Conservation (phyloP, 2,329 filamentous ascomycete species). For the Aureobasidium musti region DNA sequence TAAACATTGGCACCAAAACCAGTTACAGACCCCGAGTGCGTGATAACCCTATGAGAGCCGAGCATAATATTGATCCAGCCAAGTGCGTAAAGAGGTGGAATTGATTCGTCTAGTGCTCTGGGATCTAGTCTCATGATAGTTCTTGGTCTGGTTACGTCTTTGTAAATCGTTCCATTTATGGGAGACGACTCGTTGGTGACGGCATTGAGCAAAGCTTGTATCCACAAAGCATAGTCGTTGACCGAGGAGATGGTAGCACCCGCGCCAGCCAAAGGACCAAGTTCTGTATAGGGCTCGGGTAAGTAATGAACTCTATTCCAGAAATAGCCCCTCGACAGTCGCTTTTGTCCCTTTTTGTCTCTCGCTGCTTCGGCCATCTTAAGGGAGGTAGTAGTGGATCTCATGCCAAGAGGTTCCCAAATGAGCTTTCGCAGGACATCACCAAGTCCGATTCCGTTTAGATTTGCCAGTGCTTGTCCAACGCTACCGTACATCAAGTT, state of each 20-base stretch:
- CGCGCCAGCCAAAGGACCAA: constrained; percentile 31
- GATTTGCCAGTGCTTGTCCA: constrained; percentile 49
- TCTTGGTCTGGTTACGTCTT: neutral
- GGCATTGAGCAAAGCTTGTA: constrained; percentile 30
- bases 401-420: constrained; percentile 1
- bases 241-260: constrained; percentile 33
- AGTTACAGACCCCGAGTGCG: neutral
- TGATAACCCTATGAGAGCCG: neutral
- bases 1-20: neutral
- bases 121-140: neutral
- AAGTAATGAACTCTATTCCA: neutral
- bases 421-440: neutral
- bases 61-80: no score
- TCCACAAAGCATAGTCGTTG: constrained; percentile 32
- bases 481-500: constrained; percentile 57
- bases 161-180: neutral
- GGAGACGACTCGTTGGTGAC: constrained; percentile 1
- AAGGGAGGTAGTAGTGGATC: neutral
- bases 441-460: constrained; percentile 34
- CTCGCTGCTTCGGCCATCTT: neutral
- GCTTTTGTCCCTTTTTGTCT: neutral
- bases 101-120: no score
- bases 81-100: no score
- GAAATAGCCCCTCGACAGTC: neutral
- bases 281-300: constrained; percentile 29